Percentiles rank a stretch among this genome's conserved stretches.
Evolutionary conservation across 768 basidiomycete species (phyloP).

Genomic region (Amanita pseudoporphyria): DNA sequence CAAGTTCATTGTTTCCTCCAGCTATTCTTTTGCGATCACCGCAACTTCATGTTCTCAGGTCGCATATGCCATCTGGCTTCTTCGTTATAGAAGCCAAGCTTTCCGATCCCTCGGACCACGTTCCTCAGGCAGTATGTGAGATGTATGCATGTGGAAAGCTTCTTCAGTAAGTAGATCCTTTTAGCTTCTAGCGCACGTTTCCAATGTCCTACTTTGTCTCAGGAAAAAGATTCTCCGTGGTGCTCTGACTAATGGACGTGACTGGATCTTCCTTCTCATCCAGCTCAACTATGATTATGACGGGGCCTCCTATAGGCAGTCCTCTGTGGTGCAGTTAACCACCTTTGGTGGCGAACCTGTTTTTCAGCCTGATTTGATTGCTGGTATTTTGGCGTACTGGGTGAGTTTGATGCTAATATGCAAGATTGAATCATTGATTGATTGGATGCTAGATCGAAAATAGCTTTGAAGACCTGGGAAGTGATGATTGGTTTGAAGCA

Average conservation of each 20-base stretch:
- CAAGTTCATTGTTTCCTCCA: neutral
- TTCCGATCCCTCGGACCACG: slow-evolving; percentile 2
- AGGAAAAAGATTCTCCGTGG: slow-evolving; percentile 13
- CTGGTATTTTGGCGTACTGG: slow-evolving; percentile 16
- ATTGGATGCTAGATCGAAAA: slow-evolving; percentile 11
- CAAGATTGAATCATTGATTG: slow-evolving; percentile 1
- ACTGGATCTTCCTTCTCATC: slow-evolving; percentile 13
- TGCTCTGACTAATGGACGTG: slow-evolving; percentile 12
- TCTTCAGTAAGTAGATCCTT: slow-evolving; percentile 9
- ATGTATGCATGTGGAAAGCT: slow-evolving; percentile 13
- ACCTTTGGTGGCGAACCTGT: too few relatives aligned
- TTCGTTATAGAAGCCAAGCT: slow-evolving; percentile 14
- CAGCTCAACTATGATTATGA: slow-evolving; percentile 11
- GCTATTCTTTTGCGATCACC: neutral
- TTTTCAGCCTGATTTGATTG: slow-evolving; percentile 16
- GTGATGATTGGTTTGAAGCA: slow-evolving; percentile 15
- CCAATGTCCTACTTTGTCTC: neutral
- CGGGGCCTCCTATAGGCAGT: slow-evolving; percentile 12
- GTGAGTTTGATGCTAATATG: slow-evolving; percentile 8
- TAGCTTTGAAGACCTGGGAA: slow-evolving; percentile 13
- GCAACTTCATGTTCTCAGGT: neutral
- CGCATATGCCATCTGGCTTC: slow-evolving; percentile 2
- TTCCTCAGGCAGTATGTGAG: slow-evolving; percentile 14
- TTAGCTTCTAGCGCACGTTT: neutral
- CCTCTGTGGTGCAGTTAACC: slow-evolving; percentile 4